Base-by-base conservation (phyloP, 2,329 filamentous ascomycete species). In the Aspergillus fumigatus region DNA sequence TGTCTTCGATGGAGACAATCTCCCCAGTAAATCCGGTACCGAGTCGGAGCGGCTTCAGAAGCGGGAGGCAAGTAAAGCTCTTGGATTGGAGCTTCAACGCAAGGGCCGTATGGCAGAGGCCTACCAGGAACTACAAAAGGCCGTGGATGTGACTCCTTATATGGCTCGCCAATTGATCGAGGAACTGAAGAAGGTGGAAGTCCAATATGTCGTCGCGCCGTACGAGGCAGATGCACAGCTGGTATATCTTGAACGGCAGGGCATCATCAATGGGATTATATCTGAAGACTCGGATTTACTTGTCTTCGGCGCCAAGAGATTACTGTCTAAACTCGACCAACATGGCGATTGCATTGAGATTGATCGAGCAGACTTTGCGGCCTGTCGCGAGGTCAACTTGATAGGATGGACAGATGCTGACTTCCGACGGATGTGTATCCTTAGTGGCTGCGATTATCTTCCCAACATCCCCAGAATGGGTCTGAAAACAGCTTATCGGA, bases 171-270 rank as follows among this genome's bases (percentile, higher is more conserved):
- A 89, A 63, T 77, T 97, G 53, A 99, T 99, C 57, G 92, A 97
- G 64, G 90, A 96, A 71, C 80, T 97, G 66, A 97, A 95, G 76
- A 84, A 85, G 67, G 79, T 87, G 67, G 82, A 85, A 41, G 82
- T 99, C 17, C 84, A 90, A 56, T 97, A 96, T 70, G 82, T 99
- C 54, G 95, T 99, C 19, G 94, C 94, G 0, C 94, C 94, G 0
- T 99, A 97, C 75, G 94, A 99, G 79, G 94, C 94, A 49, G 94
- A 99, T 73, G 88, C 93, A n/a, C 93, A 99, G 73, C 82, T 99
- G 65, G 92, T 92, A 26, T 99, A 97, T 70, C 82, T 99, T 40
- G 94, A 99, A 75, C 86, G 87, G 51, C 84, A 90, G 57, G 93
- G 93, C 1, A 79, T 92, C 51, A 88, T 97, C 65, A 79, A 87